Percentiles rank a stretch among this genome's conserved stretches.
These are phyloP conservation scores for Ogataea philodendri DNA, from an alignment of 805 yeast genomes.

Conservation along the genomic window DNA sequence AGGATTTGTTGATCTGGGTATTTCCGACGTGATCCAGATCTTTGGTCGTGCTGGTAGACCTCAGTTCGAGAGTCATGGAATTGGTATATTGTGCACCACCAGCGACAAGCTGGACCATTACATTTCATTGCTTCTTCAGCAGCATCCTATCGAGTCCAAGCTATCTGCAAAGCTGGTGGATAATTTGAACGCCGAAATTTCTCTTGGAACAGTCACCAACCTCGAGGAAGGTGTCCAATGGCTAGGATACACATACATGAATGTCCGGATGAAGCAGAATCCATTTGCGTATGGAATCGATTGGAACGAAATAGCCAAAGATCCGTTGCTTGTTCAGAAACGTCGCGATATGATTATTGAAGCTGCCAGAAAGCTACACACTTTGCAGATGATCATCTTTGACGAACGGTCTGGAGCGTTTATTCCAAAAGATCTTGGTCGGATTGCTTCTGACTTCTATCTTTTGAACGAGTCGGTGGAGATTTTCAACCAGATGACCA, in stretches of 20 bases:
- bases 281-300: constrained; percentile 91
- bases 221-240: constrained; percentile 93
- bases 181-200: constrained; percentile 93
- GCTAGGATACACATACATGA: constrained; percentile 96
- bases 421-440: constrained; percentile 83
- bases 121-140: constrained; percentile 84
- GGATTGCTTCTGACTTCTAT: constrained; percentile 93
- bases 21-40: constrained; percentile 94
- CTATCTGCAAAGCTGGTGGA: constrained; percentile 78
- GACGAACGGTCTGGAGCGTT: constrained; percentile 82
- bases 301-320: constrained; percentile 81
- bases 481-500: constrained; percentile 80
- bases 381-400: constrained; percentile 88
- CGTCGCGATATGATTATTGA: constrained; percentile 71
- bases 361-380: constrained; percentile 83
- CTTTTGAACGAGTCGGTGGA: constrained; percentile 82
- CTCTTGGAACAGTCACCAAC: constrained; percentile 91
- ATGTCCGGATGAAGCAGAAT: constrained; percentile 90
- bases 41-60: constrained; percentile 99
- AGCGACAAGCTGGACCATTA: constrained; percentile 82
- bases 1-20: constrained; percentile 90
- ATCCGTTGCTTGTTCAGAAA: constrained; percentile 72
- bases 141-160: constrained; percentile 92
- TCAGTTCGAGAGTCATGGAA: constrained; percentile 88
- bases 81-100: constrained; percentile 86